Evolutionary conservation across 805 yeast genomes (phyloP), one percentile per base, ranked within the genome.

Genomic region (Clavispora vitiphila): DNA sequence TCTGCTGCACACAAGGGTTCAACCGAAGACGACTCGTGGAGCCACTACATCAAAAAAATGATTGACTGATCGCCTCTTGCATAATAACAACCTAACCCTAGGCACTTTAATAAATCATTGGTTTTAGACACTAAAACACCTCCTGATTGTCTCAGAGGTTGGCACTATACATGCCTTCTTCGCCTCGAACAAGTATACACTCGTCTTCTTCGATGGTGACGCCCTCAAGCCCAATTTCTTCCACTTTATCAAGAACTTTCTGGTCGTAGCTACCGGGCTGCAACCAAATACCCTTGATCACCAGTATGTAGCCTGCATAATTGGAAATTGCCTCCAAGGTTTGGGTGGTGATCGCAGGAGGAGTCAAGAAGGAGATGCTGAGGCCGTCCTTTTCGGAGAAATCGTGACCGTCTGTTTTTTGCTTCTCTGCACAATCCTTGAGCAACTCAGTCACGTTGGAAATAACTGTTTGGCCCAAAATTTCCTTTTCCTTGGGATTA

Each of bases 231-330:
- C 63, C 75, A 44, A 60, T 57, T 24, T 46, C 54, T 35, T 51
- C 56, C n/a, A 74, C 72, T 25, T 60, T 60, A 1, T 71, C 64
- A 14, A 83, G 64, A 3, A 76, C 77, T 10, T 65, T 70, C 2
- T 57, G 54, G 52, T 83, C 80, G 50, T 76, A 85, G 18, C 88
- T 76, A 0, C 95, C 95, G 0, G 95, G 95, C 55, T 86, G 95
- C 50, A 84, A 80, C 95, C 95, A 87, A 12, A 85, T 64, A 1
- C 82, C 79, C 51, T 74, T 74, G 12, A 83, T 62, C 0, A 62
- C 42, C 12, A 54, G 39, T 23, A 60, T 52, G 43, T 76, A 61
- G 12, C 68, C 68, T 9, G 67, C 59, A 27, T 81, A 54, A 0
- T 71, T 56, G 6, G 69, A 57, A 14, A 72, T 64, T 34, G 61